Evolutionary conservation across 768 basidiomycete genomes (phyloP), one percentile per base, ranked within the genome.

Genomic region (Leccinum rimulosum): DNA sequence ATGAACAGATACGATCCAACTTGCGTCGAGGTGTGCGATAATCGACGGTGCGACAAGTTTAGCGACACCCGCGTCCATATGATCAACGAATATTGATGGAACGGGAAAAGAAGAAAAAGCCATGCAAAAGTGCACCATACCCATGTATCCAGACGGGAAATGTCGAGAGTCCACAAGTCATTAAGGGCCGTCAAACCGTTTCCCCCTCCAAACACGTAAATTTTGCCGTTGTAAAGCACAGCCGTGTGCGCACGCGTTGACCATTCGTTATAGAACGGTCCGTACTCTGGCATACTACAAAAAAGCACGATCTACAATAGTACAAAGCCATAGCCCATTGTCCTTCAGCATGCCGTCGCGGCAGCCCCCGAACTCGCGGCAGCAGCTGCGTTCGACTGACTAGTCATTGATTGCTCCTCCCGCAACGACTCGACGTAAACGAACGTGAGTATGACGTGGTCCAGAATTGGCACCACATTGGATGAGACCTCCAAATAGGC

Each of bases 1-100:
- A 96, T 81, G 75, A 95, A 95, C 0, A 98, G 82, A 69, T 93
- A 95, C 1, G 92, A 93, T 33, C 95, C 94, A 17, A 98, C 90
- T 71, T 90, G 91, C 0, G 94, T 93, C 14, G 93, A 82, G 10
- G 88, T 89, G 65, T 98, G 95, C 28, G 89, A 88, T 47, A 95
- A 79, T 10, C 92, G 83, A 61, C 85, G 84, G 66, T 88, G 66
- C 4, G 66, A 60, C 9, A 67, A 11, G n/a, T 58, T 58, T 43
- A 64, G 53, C 51, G 68, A 67, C 31, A 73, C 64, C 3, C 58
- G 66, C n/a, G 64, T 73, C 72, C 72, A 73, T 2, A n/a, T n/a
- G n/a, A 62, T 6, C 59, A 73, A 53, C 12, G 70, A 64, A n/a
- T 54, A 19, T 14, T 12, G 2, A 55, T 14, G 12, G 15, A 38